Evolutionary conservation across 495 filamentous ascomycete genomes (phyloP), one percentile per base, ranked within the genome.

Genomic region (Lasiosphaeria ovina): DNA sequence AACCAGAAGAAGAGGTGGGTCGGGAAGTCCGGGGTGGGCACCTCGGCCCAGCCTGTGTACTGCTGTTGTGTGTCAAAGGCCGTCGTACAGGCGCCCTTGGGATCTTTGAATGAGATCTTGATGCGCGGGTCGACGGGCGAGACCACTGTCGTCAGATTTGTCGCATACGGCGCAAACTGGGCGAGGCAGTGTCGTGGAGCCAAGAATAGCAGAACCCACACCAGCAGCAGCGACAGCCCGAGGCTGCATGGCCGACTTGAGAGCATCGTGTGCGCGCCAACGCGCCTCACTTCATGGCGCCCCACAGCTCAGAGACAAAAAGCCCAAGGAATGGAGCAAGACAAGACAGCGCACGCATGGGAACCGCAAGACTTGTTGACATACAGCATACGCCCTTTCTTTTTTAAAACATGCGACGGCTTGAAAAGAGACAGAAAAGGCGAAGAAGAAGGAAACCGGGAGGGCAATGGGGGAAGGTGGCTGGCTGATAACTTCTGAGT

Each of bases 1-100:
- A 89, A 91, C 88, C 87, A 90, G 69, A 90, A 91, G 66, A 89
- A 89, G 6, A 84, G 83, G 68, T 90, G 89, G 56, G 87, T 87
- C 24, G 85, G 78, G 65, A 87, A 89, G 17, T 81, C 69, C 31
- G 75, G 75, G 0, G 5, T 42, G 72, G 61, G 75, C 12, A 79
- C 68, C 57, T 74, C 79, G 34, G 80, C 75, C 74, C 80, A 80
- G 63, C 77, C 77, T 6, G 76, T 78, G 62, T 77, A 79, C 59
- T 81, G 85, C 74, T 75, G 78, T 66, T 81, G 85, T 50, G 69
- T 77, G 38, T 79, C 73, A 65, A 86, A 87, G 8, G 73, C 77
- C 11, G 81, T 81, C 34, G 69, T 75, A 66, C 85, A 87, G 42
- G 77, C 76, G 45, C 81, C 82, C n/a, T 76, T 57, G 0, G 79